Evolutionary conservation across 768 basidiomycete genomes (phyloP).

Genomic region (Trametes elegans): DNA sequence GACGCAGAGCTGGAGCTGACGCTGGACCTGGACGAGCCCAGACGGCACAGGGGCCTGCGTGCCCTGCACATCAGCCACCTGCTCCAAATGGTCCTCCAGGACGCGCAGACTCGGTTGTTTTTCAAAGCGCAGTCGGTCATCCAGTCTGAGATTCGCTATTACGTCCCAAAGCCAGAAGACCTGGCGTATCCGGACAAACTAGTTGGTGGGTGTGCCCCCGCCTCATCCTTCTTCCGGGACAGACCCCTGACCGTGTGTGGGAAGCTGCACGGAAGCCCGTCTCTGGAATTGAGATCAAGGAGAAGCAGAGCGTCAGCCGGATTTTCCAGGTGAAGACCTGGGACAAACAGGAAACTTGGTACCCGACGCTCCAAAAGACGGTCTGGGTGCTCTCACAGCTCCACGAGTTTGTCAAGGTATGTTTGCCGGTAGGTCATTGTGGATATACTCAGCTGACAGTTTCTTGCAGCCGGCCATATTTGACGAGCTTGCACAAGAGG

Average conservation of each 20-base stretch:
- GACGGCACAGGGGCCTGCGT: slow-evolving; percentile 41
- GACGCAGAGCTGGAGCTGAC: slow-evolving; percentile 36
- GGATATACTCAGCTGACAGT: neutral
- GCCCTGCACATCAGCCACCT: slow-evolving; percentile 78
- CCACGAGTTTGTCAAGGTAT: slow-evolving; percentile 88
- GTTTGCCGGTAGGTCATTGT: slow-evolving; percentile 15
- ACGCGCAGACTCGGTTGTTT: slow-evolving; percentile 92
- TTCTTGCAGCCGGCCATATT: slow-evolving; percentile 84
- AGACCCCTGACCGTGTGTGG: slow-evolving; percentile 5
- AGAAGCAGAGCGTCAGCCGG: slow-evolving; percentile 68
- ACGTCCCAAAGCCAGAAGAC: slow-evolving; percentile 73
- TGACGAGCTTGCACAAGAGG: slow-evolving; percentile 95
- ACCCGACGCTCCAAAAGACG: slow-evolving; percentile 83
- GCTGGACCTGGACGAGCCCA: slow-evolving; percentile 37
- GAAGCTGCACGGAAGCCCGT: slow-evolving; percentile 46
- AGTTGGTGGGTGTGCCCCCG: slow-evolving; percentile 48
- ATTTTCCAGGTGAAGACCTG: slow-evolving; percentile 69
- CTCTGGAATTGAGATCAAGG: slow-evolving; percentile 47
- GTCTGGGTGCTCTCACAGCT: slow-evolving; percentile 91
- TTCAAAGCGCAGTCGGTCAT: slow-evolving; percentile 95
- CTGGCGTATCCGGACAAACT: slow-evolving; percentile 86
- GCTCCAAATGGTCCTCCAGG: slow-evolving; percentile 88
- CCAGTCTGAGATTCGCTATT: slow-evolving; percentile 85
- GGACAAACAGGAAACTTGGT: slow-evolving; percentile 85
- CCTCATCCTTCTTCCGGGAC: slow-evolving; percentile 2